phyloP scores from a whole-genome alignment of 306 rosid species.

The Cicer chorassanicum region DNA sequence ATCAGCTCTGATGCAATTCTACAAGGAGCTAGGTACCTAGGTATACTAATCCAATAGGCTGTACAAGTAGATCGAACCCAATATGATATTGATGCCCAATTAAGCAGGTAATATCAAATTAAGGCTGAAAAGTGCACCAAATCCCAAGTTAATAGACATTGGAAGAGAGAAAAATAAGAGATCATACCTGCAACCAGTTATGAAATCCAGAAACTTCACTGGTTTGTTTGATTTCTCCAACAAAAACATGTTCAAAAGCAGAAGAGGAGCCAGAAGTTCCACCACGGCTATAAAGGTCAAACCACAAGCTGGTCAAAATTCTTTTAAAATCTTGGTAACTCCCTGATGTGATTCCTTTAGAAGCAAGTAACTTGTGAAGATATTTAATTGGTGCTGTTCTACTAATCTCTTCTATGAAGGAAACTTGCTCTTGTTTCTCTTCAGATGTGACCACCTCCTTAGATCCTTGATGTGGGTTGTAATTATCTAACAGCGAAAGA shows the following conservation, averaged over 20 bases:
- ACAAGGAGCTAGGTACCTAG: conserved; percentile 12
- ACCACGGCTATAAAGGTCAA: conserved; percentile 89
- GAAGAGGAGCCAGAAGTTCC: conserved; percentile 90
- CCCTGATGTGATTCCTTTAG: conserved; percentile 64
- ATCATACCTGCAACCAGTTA: conserved; percentile 92
- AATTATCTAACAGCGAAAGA: conserved; percentile 88
- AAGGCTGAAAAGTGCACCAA: conserved; percentile 32
- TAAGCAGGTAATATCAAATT: conserved; percentile 26
- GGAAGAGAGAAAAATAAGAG: neutral
- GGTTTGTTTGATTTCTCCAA: conserved; percentile 82
- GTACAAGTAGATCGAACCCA: neutral
- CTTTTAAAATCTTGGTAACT: conserved; percentile 75
- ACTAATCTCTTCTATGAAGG: conserved; percentile 93
- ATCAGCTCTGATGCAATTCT: conserved; percentile 39
- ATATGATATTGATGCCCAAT: conserved; percentile 3
- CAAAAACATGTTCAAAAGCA: conserved; percentile 96
- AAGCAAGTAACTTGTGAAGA: conserved; percentile 75
- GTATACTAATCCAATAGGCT: conserved; percentile 7
- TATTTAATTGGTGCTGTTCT: conserved; percentile 92
- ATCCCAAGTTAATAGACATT: conserved; percentile 29
- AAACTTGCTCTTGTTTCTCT: conserved; percentile 92
- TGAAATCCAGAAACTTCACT: conserved; percentile 92
- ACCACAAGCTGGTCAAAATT: conserved; percentile 71
- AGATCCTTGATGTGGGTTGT: conserved; percentile 78
- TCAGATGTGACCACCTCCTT: conserved; percentile 90